These are phyloP conservation scores for Tetrahymena elliotti DNA, from an alignment of 73 alveolate species.

Conservation along the genomic window DNA sequence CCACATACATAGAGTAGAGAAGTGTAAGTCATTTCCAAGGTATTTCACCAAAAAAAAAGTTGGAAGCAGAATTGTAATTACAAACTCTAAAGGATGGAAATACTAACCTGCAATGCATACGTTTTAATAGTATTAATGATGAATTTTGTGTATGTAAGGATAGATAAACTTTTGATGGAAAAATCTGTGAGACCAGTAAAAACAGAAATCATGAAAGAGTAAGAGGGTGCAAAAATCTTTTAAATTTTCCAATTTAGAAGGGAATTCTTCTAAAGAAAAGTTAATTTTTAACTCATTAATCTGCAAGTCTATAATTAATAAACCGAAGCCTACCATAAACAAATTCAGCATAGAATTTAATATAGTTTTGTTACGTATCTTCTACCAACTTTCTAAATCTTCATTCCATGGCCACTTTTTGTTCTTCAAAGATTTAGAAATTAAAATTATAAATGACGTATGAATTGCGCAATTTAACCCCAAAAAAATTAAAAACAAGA, in stretches of 20 bases:
- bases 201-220: constrained; percentile 30
- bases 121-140: constrained; percentile 35
- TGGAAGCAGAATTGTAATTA: neutral
- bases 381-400: neutral
- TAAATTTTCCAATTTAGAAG: neutral
- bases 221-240: constrained; percentile 2
- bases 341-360: neutral
- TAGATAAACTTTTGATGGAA: constrained; percentile 42
- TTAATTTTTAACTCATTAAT: neutral
- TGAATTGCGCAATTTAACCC: neutral
- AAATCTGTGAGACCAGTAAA: constrained; percentile 36
- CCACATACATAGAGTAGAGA: constrained; percentile 45
- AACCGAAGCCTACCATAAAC: neutral
- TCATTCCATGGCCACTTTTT: neutral
- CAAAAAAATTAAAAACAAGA: neutral
- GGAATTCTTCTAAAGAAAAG: neutral
- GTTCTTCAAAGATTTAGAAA: neutral
- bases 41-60: neutral
- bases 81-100: constrained; percentile 43
- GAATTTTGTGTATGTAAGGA: constrained; percentile 34
- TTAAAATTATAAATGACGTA: neutral
- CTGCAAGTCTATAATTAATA: neutral
- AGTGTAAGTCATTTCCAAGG: constrained; percentile 28
- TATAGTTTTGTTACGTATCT: neutral
- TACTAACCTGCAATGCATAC: constrained; percentile 42